Conservation (phyloP, 441 rosid genomes). For the Erodium texanum region DNA sequence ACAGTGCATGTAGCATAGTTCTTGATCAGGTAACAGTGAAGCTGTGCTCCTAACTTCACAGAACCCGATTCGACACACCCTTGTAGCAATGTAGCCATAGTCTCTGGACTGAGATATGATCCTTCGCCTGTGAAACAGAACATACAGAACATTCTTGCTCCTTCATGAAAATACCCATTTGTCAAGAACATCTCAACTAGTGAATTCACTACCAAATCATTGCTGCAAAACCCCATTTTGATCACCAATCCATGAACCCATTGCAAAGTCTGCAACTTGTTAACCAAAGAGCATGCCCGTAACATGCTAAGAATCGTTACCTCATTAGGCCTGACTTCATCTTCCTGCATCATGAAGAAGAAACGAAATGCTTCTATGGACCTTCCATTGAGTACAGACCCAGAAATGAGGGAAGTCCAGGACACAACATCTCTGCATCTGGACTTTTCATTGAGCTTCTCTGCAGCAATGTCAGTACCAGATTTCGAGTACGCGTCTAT, state of each 20-base stretch:
- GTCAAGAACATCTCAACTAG: background rate
- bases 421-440: constrained; percentile 23
- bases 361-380: background rate
- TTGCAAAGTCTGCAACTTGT: background rate
- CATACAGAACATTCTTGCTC: background rate
- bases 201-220: background rate
- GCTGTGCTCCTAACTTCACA: background rate
- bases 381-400: constrained; percentile 24
- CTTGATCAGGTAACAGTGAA: background rate
- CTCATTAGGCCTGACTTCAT: background rate
- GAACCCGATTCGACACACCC: background rate
- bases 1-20: background rate
- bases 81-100: background rate
- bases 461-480: constrained; percentile 4
- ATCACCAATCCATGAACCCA: background rate
- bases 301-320: background rate
- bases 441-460: constrained; percentile 15
- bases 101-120: background rate
- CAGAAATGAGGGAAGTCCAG: constrained; percentile 31
- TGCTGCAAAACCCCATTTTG: background rate
- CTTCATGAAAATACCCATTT: background rate
- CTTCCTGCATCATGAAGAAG: background rate
- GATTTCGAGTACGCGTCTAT: background rate
- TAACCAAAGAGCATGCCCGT: background rate
- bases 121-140: background rate